A percentile compares a stretch with the other conserved stretches of the same genome.
Conservation (phyloP, 2,329 filamentous ascomycete genomes). For the Phyllachora maydis region DNA sequence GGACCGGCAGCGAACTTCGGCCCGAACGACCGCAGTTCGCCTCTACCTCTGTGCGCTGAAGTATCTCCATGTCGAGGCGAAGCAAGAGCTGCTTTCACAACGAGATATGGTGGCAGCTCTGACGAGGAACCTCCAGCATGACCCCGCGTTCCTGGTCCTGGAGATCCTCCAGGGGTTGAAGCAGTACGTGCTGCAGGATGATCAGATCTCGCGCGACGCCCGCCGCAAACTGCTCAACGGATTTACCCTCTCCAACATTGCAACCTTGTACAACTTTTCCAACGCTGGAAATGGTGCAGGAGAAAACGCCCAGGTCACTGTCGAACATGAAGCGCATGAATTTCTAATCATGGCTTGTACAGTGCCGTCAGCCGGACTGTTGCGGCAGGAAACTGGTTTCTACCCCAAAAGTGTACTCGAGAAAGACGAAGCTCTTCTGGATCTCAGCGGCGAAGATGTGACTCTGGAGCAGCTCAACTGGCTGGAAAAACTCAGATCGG, state of each 20-base stretch:
- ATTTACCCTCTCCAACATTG: constrained; percentile 50
- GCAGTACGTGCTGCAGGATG: constrained; percentile 52
- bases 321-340: constrained; percentile 51
- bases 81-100: constrained; percentile 67
- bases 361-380: constrained; percentile 46
- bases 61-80: constrained; percentile 56
- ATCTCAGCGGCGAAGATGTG: constrained; percentile 28
- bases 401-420: constrained; percentile 55
- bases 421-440: constrained; percentile 15
- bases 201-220: constrained; percentile 46
- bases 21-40: constrained; percentile 64
- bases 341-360: constrained; percentile 64
- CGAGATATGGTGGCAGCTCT: constrained; percentile 48
- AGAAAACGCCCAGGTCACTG: constrained; percentile 21
- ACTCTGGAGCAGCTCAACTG: constrained; percentile 51
- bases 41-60: constrained; percentile 65
- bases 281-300: constrained; percentile 12
- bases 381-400: constrained; percentile 61
- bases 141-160: constrained; percentile 52
- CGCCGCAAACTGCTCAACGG: constrained; percentile 64
- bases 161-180: constrained; percentile 58
- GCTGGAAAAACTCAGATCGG: constrained; percentile 43
- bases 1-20: constrained; percentile 50
- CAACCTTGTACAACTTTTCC: constrained; percentile 52
- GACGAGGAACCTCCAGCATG: constrained; percentile 57